Evolutionary conservation across 2,329 filamentous ascomycete species (phyloP).

Genomic region (Sclerotinia nivalis): DNA sequence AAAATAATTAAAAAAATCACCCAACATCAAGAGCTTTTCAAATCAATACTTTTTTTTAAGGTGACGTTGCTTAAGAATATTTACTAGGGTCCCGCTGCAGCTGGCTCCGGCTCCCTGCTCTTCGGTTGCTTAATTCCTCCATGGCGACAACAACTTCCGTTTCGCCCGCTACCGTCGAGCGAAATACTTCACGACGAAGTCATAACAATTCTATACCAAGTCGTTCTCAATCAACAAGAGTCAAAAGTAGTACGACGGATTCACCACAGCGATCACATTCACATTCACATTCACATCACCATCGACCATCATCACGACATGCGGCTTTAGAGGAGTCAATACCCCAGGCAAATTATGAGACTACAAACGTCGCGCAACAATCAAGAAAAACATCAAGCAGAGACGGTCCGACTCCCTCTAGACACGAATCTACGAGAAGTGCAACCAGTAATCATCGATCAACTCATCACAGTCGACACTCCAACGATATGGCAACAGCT

Average conservation of each 20-base stretch:
- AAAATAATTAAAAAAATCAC: neutral
- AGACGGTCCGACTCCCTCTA: conserved; percentile 35
- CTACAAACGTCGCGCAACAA: conserved; percentile 58
- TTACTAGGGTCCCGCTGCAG: conserved; percentile 21
- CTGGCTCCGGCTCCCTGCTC: conserved; percentile 27
- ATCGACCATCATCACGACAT: conserved; percentile 46
- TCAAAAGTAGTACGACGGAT: conserved; percentile 28
- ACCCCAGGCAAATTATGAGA: conserved; percentile 71
- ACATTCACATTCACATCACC: conserved; percentile 34
- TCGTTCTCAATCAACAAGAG: conserved; percentile 38
- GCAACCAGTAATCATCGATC: conserved; percentile 44
- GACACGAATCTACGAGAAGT: conserved; percentile 39
- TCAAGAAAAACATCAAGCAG: conserved; percentile 38
- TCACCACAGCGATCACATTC: conserved; percentile 34
- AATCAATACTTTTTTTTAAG: neutral
- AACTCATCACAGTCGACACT: conserved; percentile 41
- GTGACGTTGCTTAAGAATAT: conserved; percentile 19
- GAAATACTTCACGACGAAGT: conserved; percentile 30
- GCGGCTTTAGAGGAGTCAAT: conserved; percentile 46
- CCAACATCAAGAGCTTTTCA: neutral
- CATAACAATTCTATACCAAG: conserved; percentile 36
- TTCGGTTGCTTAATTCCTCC: conserved; percentile 26
- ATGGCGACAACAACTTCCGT: conserved; percentile 35
- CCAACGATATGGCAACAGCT: conserved; percentile 50
- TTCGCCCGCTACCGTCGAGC: conserved; percentile 35